Percentiles rank a stretch among this genome's conserved stretches.
Evolutionary conservation across 148 eudicot genomes (phyloP).

Genomic region (Amaranthus palmeri): DNA sequence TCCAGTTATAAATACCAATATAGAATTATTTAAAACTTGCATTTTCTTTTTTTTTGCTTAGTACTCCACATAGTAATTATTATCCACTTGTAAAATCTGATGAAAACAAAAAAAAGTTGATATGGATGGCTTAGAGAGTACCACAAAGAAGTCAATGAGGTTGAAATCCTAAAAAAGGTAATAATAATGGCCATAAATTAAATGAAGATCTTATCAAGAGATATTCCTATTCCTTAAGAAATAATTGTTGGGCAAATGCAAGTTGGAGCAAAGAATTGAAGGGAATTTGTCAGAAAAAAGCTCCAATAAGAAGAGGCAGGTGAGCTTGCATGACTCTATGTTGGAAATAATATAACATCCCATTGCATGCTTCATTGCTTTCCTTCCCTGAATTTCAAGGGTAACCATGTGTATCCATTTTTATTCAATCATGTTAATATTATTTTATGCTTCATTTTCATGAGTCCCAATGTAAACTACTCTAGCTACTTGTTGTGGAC

Average conservation of each 20-base stretch:
- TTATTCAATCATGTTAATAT: neutral
- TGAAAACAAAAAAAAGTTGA: no score
- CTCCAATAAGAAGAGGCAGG: slow-evolving; percentile 21
- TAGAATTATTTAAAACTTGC: no score
- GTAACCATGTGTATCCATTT: slow-evolving; percentile 15
- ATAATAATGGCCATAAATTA: neutral
- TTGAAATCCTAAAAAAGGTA: no score
- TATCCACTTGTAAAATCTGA: no score
- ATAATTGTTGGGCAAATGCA: slow-evolving; percentile 1
- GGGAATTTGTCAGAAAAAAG: slow-evolving; percentile 11
- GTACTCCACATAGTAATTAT: no score
- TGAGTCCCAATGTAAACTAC: slow-evolving; percentile 24
- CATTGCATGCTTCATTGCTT: neutral
- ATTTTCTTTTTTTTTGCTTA: no score
- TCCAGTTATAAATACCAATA: no score
- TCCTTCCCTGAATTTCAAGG: slow-evolving; percentile 14
- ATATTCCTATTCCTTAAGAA: neutral
- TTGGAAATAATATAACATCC: slow-evolving; percentile 10
- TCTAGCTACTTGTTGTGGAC: neutral
- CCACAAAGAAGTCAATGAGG: neutral
- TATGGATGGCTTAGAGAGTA: no score
- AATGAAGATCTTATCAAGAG: slow-evolving; percentile 9
- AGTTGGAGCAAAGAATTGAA: neutral
- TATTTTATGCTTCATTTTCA: slow-evolving; percentile 15
- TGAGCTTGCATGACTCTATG: slow-evolving; percentile 20